These are phyloP conservation scores for Avena sativa DNA, from an alignment of 176 grass and related monocot genomes.

Conservation along the genomic window DNA sequence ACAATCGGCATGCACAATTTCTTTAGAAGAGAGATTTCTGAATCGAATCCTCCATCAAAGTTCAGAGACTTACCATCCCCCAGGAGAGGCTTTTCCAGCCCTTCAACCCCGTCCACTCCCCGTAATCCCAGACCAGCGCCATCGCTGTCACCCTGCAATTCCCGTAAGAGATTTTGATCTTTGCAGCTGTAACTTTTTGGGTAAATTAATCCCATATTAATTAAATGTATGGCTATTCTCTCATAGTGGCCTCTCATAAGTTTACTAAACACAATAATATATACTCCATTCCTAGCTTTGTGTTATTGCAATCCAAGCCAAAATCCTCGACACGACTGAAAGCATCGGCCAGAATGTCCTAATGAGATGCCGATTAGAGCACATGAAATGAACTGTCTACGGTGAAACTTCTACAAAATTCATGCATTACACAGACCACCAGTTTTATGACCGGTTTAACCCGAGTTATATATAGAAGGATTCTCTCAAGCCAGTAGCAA, in stretches of 20 bases:
- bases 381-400: background rate
- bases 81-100: slow-evolving; percentile 90
- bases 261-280: no score
- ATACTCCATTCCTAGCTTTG: no score
- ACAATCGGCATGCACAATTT: background rate
- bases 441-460: no score
- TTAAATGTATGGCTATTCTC: no score
- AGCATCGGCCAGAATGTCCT: background rate
- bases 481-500: no score
- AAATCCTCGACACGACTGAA: no score
- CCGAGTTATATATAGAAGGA: no score
- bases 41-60: background rate
- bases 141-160: slow-evolving; percentile 82
- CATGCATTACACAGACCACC: background rate
- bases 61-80: slow-evolving; percentile 81
- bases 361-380: background rate
- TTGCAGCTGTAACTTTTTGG: background rate
- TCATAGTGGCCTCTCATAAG: no score
- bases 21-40: background rate
- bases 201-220: no score
- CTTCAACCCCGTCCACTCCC: slow-evolving; percentile 73
- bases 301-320: no score
- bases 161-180: background rate
- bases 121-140: slow-evolving; percentile 87
- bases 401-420: background rate